Evolutionary conservation across 768 basidiomycete species (phyloP), one percentile per base, ranked within the genome.

Genomic region (Trametes gibbosa): DNA sequence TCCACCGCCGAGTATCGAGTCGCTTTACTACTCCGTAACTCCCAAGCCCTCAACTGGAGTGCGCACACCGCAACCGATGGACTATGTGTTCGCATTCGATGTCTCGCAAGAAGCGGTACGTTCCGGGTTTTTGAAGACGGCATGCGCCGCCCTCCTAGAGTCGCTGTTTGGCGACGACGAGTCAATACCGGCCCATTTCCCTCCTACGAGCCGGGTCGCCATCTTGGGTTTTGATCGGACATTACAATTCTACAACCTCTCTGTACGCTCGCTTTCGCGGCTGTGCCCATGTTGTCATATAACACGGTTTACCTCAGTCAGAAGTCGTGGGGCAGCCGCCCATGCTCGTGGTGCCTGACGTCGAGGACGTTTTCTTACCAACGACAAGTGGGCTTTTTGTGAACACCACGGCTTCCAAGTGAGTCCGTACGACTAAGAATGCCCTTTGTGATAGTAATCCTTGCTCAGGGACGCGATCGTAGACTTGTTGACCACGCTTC

Each of bases 311-410:
- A 10, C 19, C 27, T 34, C 61, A 81, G 78, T 73, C 77, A 66
- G 76, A 81, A 69, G 70, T 75, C 25, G 74, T 73, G 35, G 75
- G 78, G 5, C 60, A 60, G 65, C 79, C 84, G 1, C 79, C 79
- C 35, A 88, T 95, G 79, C 77, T 95, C 43, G 83, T 98, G 43
- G 82, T 98, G 9, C 76, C 90, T 1, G 97, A 98, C 69, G 74
- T 98, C 37, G 89, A 93, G n/a, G 97, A 99, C 54, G 85, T 94
- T 19, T 98, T 95, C 72, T 72, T 90, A 1, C 97, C 97, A 0
- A 70, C 93, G 23, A 76, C 77, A 19, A 74, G 78, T 5, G 89
- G 87, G 2, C 76, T 95, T 40, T 90, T 98, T 59, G 93, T 88
- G 10, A 81, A 91, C 59, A 88, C 92, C 14, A 60, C 67, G 51